Conservation (phyloP, 179 eudicot genomes). For the Gypsophila paniculata region DNA sequence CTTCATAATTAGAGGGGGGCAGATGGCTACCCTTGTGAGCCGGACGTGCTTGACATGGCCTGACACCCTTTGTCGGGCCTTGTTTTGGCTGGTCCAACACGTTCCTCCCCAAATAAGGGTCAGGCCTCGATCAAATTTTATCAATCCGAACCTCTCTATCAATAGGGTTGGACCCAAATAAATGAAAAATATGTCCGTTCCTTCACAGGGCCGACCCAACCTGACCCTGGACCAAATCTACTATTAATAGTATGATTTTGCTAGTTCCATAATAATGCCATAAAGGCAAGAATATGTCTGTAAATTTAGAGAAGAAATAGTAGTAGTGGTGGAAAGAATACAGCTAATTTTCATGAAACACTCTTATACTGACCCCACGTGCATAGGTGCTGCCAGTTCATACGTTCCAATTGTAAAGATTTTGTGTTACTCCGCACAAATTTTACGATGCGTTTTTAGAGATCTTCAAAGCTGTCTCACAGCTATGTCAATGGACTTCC, state of each 20-base stretch:
- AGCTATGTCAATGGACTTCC: slow-evolving; percentile 22
- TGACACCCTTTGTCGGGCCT: too few relatives aligned
- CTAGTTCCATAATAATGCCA: not conserved
- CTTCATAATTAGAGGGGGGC: too few relatives aligned
- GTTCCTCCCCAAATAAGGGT: too few relatives aligned
- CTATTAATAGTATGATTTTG: not conserved
- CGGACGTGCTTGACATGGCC: too few relatives aligned
- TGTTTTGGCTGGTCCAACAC: too few relatives aligned
- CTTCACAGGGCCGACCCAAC: too few relatives aligned
- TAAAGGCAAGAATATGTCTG: not conserved
- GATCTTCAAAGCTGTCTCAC: slow-evolving; percentile 26
- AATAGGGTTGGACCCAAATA: too few relatives aligned
- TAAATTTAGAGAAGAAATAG: not conserved
- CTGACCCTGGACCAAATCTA: too few relatives aligned
- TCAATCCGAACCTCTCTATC: too few relatives aligned
- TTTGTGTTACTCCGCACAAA: not conserved
- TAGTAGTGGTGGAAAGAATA: slow-evolving; percentile 8
- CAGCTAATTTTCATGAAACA: slow-evolving; percentile 24
- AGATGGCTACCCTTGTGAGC: too few relatives aligned
- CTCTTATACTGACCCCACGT: slow-evolving; percentile 30
- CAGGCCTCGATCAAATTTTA: too few relatives aligned
- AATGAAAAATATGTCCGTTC: too few relatives aligned
- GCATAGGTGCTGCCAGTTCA: slow-evolving; percentile 28
- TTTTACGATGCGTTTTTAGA: not conserved
- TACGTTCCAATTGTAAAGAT: not conserved